Base-by-base conservation (phyloP, 139 green algal species). In the Tetratostichococcus sp. region DNA sequence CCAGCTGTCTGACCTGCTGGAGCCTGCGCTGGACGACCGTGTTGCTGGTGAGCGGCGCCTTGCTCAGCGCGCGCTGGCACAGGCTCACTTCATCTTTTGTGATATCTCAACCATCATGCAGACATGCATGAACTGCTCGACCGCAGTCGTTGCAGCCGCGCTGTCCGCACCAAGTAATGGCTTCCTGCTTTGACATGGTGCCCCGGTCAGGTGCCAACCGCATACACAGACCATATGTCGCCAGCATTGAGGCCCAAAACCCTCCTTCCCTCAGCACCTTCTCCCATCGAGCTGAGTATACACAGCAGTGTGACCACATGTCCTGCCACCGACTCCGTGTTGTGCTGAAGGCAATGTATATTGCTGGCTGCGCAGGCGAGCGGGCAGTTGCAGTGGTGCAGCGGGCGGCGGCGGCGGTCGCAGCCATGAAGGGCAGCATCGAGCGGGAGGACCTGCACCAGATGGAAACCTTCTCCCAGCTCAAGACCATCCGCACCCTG, bases 1-100 rank as follows among this genome's bases (percentile, higher is more conserved):
- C 30, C 81, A 85, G 68, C 76, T 94, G 67, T 87, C 83, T 0
- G 83, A 89, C 31, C 73, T 70, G 28, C 77, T 86, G 70, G 70
- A 85, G 71, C 31, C 71, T 4, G 35, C 77, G 26, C 59, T 75
- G 0, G 42, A 35, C 3, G 73, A 87, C 3, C 25, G 67, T 11
- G 57, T 62, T 2, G 50, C 50, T 4, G 50, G 50, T 62, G 50
- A 25, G 17, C 50, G 26, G 50, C 14, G 19, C 50, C 39, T 2
- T 62, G 50, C 50, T 62, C 50, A 26, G 39, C 6, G 8, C 6
- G 8, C 11, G 11, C 39, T 50, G 39, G 11, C 8, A 11, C 39
- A 50, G 6, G 39, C 39, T 50, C 39, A 50, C n/a, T 50, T 6
- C 39, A 50, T 50, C 39, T 50, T 6, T 6, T 11, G 11, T 11